Percentiles rank a stretch among this genome's conserved stretches.
These are phyloP conservation scores for Termitomyces sp. DNA, from an alignment of 768 basidiomycete genomes.

Conservation along the genomic window DNA sequence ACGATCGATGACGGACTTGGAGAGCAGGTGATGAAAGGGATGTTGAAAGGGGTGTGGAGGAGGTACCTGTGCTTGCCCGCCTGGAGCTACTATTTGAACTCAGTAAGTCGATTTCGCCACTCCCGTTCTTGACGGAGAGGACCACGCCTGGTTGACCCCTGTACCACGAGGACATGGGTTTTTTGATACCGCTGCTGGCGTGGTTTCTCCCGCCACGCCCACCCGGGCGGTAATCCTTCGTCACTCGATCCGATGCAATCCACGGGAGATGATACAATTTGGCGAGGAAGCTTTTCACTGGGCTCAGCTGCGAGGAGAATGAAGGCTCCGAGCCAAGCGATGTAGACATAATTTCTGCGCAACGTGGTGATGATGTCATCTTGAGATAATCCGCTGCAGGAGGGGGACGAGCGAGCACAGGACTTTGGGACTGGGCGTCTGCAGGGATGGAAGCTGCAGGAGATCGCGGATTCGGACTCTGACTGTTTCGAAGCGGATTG, in stretches of 20 bases:
- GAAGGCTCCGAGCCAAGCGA: slow-evolving; percentile 28
- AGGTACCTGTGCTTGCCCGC: slow-evolving; percentile 17
- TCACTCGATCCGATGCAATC: slow-evolving; percentile 38
- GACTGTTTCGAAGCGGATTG: slow-evolving; percentile 8
- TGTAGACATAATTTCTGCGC: slow-evolving; percentile 15
- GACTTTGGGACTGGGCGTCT: slow-evolving; percentile 16
- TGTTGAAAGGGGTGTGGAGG: slow-evolving; percentile 13
- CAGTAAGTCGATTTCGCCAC: slow-evolving; percentile 25
- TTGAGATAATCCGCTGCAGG: slow-evolving; percentile 31
- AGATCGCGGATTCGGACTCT: slow-evolving; percentile 2
- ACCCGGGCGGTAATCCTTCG: slow-evolving; percentile 38
- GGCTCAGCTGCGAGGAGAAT: slow-evolving; percentile 29
- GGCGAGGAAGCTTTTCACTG: slow-evolving; percentile 35
- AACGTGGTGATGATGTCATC: slow-evolving; percentile 25
- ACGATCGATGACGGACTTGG: slow-evolving; percentile 6
- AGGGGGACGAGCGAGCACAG: slow-evolving; percentile 25
- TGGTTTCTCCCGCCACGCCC: slow-evolving; percentile 14
- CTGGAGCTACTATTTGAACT: slow-evolving; percentile 22
- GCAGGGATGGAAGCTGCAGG: slow-evolving; percentile 2
- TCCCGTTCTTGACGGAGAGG: slow-evolving; percentile 16
- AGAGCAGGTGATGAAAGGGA: slow-evolving; percentile 11
- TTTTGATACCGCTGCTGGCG: slow-evolving; percentile 15
- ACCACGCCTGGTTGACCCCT: slow-evolving; percentile 17
- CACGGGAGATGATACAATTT: slow-evolving; percentile 40
- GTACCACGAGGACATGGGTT: slow-evolving; percentile 31